These are phyloP conservation scores for Middelhovenomyces tepae DNA, from an alignment of 805 yeast genomes.

Conservation along the genomic window DNA sequence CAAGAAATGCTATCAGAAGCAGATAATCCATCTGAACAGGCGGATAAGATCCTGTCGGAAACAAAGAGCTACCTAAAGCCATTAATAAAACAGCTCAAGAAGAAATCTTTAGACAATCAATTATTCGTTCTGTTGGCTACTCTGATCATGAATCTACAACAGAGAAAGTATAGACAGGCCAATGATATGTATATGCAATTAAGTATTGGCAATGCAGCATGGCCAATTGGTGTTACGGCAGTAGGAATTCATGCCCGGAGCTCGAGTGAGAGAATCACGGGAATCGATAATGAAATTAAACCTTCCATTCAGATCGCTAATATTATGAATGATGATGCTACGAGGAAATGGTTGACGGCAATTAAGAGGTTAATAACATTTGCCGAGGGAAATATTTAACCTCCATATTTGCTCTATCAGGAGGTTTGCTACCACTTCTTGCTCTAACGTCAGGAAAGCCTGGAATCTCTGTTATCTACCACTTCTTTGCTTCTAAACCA, in stretches of 20 bases:
- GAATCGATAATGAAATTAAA: slow-evolving; percentile 28
- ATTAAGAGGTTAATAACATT: background rate
- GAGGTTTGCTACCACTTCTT: too few species aligned
- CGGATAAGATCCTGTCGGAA: slow-evolving; percentile 31
- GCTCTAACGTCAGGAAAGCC: too few species aligned
- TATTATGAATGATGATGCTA: slow-evolving; percentile 68
- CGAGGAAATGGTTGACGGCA: slow-evolving; percentile 63
- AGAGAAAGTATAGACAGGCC: slow-evolving; percentile 41
- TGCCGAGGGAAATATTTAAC: background rate
- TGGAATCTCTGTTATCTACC: slow-evolving; percentile 4
- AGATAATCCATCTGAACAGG: slow-evolving; percentile 10
- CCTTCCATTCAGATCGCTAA: slow-evolving; percentile 39
- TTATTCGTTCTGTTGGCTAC: slow-evolving; percentile 49
- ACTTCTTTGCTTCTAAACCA: slow-evolving; percentile 54
- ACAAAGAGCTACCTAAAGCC: slow-evolving; percentile 45
- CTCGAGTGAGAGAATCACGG: slow-evolving; percentile 49
- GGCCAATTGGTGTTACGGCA: slow-evolving; percentile 82
- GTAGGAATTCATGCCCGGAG: slow-evolving; percentile 75
- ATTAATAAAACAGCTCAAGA: slow-evolving; percentile 45
- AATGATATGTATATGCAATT: slow-evolving; percentile 63
- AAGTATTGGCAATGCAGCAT: slow-evolving; percentile 80
- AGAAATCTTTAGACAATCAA: slow-evolving; percentile 31
- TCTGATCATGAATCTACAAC: slow-evolving; percentile 52
- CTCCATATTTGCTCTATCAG: too few species aligned
- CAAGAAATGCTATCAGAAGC: slow-evolving; percentile 9